A percentile compares a stretch with the other conserved stretches of the same genome.
These are phyloP conservation scores for Trichophaea hybrida DNA, from an alignment of 2,329 filamentous ascomycete species.

Conservation along the genomic window DNA sequence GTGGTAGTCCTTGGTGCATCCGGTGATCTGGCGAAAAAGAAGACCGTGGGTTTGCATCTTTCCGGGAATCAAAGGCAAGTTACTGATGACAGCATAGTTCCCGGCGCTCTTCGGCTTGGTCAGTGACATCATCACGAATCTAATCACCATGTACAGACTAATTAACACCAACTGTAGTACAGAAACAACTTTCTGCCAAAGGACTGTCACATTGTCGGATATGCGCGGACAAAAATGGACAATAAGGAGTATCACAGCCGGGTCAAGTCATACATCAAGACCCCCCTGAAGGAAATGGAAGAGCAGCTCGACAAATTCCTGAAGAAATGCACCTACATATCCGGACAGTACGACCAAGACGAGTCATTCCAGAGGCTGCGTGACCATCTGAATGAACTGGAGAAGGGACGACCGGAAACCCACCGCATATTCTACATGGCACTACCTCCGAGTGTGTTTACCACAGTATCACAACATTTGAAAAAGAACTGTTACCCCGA, in stretches of 20 bases:
- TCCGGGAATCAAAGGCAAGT: constrained; percentile 3
- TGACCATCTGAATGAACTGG: constrained; percentile 71
- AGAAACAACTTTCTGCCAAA: constrained; percentile 98
- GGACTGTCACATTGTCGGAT: constrained; percentile 92
- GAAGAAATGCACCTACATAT: constrained; percentile 76
- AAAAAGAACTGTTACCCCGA: constrained; percentile 95
- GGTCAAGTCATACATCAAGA: constrained; percentile 97
- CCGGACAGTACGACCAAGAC: constrained; percentile 96
- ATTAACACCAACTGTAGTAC: constrained; percentile 44
- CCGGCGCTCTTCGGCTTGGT: constrained; percentile 94
- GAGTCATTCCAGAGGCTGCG: constrained; percentile 80
- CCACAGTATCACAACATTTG: constrained; percentile 87
- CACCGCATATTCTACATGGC: constrained; percentile 99
- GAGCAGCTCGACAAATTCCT: constrained; percentile 87
- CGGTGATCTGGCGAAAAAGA: constrained; percentile 98
- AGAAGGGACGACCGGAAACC: constrained; percentile 66
- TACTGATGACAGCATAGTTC: constrained; percentile 44
- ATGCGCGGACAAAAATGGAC: constrained; percentile 99
- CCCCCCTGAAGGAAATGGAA: constrained; percentile 91
- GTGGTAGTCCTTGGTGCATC: constrained; percentile 95
- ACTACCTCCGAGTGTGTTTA: constrained; percentile 92
- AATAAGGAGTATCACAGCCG: constrained; percentile 86
- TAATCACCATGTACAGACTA: background rate
- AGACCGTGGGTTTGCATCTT: constrained; percentile 53
- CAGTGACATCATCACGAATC: constrained; percentile 36